A percentile compares a stretch with the other conserved stretches of the same genome.
These are phyloP conservation scores for Globisporangium rhizosaccharum DNA, from an alignment of 352 stramenopile species.

Conservation along the genomic window DNA sequence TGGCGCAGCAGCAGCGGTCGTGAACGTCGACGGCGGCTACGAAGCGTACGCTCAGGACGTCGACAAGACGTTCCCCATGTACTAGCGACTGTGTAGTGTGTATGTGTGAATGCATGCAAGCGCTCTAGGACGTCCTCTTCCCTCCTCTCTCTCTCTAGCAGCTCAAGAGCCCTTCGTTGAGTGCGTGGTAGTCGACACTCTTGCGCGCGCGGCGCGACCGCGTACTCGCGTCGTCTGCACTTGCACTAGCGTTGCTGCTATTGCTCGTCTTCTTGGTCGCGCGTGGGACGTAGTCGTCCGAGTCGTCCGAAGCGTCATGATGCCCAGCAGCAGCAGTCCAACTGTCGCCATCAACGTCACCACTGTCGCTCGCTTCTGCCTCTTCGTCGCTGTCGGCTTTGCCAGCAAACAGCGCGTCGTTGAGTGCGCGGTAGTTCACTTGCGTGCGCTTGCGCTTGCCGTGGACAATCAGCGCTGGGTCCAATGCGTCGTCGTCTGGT, in stretches of 20 bases:
- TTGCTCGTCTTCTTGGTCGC: conserved; percentile 1
- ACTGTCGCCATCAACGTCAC: conserved; percentile 14
- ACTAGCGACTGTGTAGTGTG: conserved; percentile 24
- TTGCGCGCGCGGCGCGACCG: conserved; percentile 23
- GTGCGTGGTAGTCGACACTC: conserved; percentile 48
- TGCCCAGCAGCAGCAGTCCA: neutral
- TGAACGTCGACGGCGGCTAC: conserved; percentile 74
- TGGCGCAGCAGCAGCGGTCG: conserved; percentile 28
- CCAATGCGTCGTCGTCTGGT: conserved; percentile 14
- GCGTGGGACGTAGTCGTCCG: conserved; percentile 10
- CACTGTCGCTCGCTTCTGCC: conserved; percentile 27
- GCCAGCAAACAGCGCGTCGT: conserved; percentile 70
- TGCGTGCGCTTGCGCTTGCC: conserved; percentile 76
- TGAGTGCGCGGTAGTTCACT: conserved; percentile 79
- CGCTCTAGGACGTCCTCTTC: neutral
- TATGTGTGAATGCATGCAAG: neutral
- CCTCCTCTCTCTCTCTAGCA: conserved; percentile 3
- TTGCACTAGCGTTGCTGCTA: neutral
- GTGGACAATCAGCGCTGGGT: conserved; percentile 43
- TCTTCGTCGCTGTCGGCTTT: conserved; percentile 56
- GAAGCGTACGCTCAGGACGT: conserved; percentile 44
- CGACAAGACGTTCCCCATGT: conserved; percentile 68
- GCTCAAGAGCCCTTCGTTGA: conserved; percentile 47
- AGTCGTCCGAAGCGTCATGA: conserved; percentile 10
- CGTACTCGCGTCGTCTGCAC: neutral